phyloP scores from a whole-genome alignment of 805 yeast genomes.

The Candida adriatica region DNA sequence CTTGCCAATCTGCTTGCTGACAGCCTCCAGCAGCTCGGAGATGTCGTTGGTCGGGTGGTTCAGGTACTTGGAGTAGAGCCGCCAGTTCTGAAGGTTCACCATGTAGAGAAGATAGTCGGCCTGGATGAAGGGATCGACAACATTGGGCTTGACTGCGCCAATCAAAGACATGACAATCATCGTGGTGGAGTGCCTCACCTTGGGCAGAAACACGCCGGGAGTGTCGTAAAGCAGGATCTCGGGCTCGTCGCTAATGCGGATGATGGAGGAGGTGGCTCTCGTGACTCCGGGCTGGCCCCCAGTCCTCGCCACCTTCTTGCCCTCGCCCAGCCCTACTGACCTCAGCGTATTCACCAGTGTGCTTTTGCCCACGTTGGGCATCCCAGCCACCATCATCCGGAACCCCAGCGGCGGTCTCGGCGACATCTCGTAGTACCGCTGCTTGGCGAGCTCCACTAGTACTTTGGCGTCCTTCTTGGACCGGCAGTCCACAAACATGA shows the following conservation, averaged over 20 bases:
- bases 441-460: conserved; percentile 43
- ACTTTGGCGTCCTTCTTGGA: conserved; percentile 40
- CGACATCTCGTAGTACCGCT: conserved; percentile 35
- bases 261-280: conserved; percentile 65
- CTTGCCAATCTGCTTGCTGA: conserved; percentile 36
- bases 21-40: conserved; percentile 42
- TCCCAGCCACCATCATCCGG: conserved; percentile 72
- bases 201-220: conserved; percentile 88
- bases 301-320: conserved; percentile 70
- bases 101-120: conserved; percentile 79
- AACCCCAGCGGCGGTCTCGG: conserved; percentile 85
- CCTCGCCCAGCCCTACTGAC: conserved; percentile 22
- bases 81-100: conserved; percentile 51
- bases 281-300: conserved; percentile 93
- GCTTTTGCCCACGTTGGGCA: conserved; percentile 98
- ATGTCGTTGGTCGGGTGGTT: conserved; percentile 68
- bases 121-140: conserved; percentile 77
- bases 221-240: conserved; percentile 75
- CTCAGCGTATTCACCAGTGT: conserved; percentile 75
- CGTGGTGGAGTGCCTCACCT: conserved; percentile 52
- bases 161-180: conserved; percentile 70
- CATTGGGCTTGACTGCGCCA: conserved; percentile 63
- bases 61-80: conserved; percentile 32
- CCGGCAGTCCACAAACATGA: conserved; percentile 54
- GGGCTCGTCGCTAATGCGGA: conserved; percentile 54